Conservation (phyloP, 2,329 filamentous ascomycete genomes). For the Epichloe scottii region DNA sequence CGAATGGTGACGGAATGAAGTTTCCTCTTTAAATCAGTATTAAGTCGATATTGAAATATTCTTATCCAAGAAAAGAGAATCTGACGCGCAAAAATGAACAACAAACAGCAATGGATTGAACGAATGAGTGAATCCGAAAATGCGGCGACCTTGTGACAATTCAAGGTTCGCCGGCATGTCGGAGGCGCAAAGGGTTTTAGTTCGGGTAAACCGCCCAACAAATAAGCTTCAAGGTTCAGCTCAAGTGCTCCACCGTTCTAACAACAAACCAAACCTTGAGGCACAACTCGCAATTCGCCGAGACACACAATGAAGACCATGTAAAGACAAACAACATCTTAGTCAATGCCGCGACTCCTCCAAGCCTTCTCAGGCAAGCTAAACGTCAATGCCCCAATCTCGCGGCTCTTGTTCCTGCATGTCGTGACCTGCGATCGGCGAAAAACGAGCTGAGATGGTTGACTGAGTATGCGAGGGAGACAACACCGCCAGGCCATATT, state of each 20-base stretch:
- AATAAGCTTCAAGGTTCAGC: too few species aligned
- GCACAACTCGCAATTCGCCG: not conserved
- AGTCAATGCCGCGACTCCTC: constrained; percentile 51
- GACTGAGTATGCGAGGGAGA: constrained; percentile 39
- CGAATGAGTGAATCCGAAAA: not conserved
- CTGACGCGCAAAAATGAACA: not conserved
- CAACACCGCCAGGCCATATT: constrained; percentile 6
- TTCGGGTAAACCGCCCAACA: constrained; percentile 15
- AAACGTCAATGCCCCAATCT: constrained; percentile 41
- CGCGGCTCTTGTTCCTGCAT: constrained; percentile 48
- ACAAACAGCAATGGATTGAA: not conserved
- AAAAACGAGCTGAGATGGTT: constrained; percentile 65
- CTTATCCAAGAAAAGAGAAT: constrained; percentile 2
- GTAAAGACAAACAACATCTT: not conserved
- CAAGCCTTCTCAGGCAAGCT: constrained; percentile 42
- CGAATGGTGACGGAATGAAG: not conserved
- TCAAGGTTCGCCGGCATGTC: not conserved
- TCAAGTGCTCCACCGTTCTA: too few species aligned
- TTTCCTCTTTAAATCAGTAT: too few species aligned
- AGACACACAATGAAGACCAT: not conserved
- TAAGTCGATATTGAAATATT: not conserved
- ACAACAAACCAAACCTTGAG: not conserved
- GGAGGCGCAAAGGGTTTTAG: constrained; percentile 16
- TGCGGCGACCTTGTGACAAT: not conserved
- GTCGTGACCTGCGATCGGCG: constrained; percentile 50